Evolutionary conservation across 768 basidiomycete species (phyloP), one percentile per base, ranked within the genome.

Genomic region (Austroboletus festivus): DNA sequence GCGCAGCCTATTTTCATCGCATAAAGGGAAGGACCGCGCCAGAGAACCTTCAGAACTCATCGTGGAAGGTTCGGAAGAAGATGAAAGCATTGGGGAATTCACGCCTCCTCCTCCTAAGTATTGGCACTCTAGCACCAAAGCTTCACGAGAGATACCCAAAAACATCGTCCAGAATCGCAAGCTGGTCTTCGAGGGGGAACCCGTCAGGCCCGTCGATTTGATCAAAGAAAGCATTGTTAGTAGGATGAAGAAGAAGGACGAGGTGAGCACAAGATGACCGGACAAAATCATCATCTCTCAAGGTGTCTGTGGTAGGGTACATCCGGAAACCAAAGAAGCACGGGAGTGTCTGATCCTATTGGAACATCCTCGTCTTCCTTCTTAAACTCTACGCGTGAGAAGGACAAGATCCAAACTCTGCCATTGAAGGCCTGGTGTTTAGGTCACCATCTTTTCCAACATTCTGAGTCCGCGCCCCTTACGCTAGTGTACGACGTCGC

Each of bases 391-490:
- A 0, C 28, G 13, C 57, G 50, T 5, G 48, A 47, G 37, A 55
- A 26, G 30, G 55, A 57, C 24, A 45, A 15, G 2, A 33, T 2
- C 0, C 31, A 7, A 6, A 51, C 15, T 34, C 44, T 65, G 3
- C 68, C 66, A 31, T 44, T 68, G 28, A 13, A 37, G 9, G 68
- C 64, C 5, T 68, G 57, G 59, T 68, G 52, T 44, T 48, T 69
- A 5, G 66, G 66, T 31, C 48, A 46, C 3, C 56, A 55, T 18
- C 40, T 38, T 33, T 56, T 66, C 40, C 22, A 16, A 39, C 46
- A 55, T 42, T 46, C 53, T 33, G 49, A 40, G 5, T 28, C 47
- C 19, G n/a, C 48, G 8, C 53, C 58, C 28, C 43, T 56, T 4
- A 24, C 40, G 16, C 51, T 66, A 13, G 5, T 6, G 24, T 65